These are phyloP conservation scores for Microdochium trichocladiopsis DNA, from an alignment of 2,329 filamentous ascomycete genomes.

Conservation along the genomic window DNA sequence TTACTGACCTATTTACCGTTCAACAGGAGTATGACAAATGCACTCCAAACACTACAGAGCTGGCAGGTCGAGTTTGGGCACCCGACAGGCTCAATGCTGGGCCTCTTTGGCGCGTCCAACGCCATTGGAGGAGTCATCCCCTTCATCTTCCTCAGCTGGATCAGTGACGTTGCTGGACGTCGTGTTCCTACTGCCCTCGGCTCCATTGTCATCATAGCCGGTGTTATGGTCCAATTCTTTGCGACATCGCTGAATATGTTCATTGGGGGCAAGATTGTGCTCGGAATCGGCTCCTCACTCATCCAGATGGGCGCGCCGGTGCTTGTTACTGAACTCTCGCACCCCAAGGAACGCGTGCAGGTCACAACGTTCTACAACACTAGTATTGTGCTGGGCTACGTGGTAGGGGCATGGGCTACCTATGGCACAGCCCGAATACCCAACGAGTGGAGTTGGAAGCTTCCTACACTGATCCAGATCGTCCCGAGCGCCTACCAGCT, in stretches of 20 bases:
- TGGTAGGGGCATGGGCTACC: slow-evolving; percentile 28
- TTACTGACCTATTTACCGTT: too few relatives aligned
- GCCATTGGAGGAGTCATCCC: slow-evolving; percentile 31
- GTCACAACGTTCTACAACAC: slow-evolving; percentile 28
- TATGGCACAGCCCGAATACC: slow-evolving; percentile 20
- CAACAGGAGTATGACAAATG: slow-evolving; percentile 32
- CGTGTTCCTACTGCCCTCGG: slow-evolving; percentile 26
- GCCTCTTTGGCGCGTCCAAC: slow-evolving; percentile 30
- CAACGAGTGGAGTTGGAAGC: slow-evolving; percentile 39
- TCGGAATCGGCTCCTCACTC: slow-evolving; percentile 27
- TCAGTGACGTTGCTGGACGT: slow-evolving; percentile 25
- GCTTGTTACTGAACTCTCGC: slow-evolving; percentile 30
- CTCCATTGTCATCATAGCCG: slow-evolving; percentile 28
- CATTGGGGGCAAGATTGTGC: slow-evolving; percentile 28
- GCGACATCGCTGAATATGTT: slow-evolving; percentile 26
- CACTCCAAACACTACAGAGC: slow-evolving; percentile 26
- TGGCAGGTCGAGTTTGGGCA: slow-evolving; percentile 31
- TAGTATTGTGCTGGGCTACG: slow-evolving; percentile 30
- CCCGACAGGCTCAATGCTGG: slow-evolving; percentile 26
- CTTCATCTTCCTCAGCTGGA: slow-evolving; percentile 26
- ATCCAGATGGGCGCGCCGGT: slow-evolving; percentile 34
- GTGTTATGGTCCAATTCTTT: slow-evolving; percentile 27
- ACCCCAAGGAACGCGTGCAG: slow-evolving; percentile 22
- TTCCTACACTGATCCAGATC: slow-evolving; percentile 46
- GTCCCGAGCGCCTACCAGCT: slow-evolving; percentile 17